phyloP scores from a whole-genome alignment of 2,329 filamentous ascomycete genomes.

The Fusarium metavorans region DNA sequence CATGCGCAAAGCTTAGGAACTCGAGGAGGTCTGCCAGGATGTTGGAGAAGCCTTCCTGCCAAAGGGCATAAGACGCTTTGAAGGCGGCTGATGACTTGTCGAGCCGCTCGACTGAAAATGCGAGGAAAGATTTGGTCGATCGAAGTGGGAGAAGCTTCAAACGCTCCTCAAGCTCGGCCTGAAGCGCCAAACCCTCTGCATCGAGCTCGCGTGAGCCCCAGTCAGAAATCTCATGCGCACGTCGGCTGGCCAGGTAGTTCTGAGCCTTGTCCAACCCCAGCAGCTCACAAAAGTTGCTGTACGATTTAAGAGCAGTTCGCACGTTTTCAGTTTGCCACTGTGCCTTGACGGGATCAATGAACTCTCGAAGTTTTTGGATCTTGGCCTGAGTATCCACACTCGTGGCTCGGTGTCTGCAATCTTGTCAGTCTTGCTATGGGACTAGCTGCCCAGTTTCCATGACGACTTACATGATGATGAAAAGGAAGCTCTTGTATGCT shows the following conservation, averaged over 20 bases:
- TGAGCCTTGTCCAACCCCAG: constrained; percentile 85
- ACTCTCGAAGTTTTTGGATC: constrained; percentile 77
- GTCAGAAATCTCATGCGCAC: constrained; percentile 81
- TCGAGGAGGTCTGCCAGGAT: constrained; percentile 90
- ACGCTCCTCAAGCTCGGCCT: constrained; percentile 81
- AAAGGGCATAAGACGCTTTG: constrained; percentile 81
- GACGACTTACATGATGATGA: constrained; percentile 82
- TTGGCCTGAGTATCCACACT: constrained; percentile 79
- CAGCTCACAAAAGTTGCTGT: constrained; percentile 82
- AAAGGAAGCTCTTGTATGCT: constrained; percentile 89
- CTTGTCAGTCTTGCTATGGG: constrained; percentile 20
- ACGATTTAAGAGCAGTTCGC: constrained; percentile 76
- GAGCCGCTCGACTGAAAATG: constrained; percentile 90
- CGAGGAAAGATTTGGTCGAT: constrained; percentile 91
- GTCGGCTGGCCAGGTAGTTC: constrained; percentile 78
- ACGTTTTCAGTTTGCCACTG: constrained; percentile 83
- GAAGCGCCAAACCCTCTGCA: constrained; percentile 81
- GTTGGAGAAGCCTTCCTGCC: constrained; percentile 83
- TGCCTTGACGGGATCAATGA: constrained; percentile 84
- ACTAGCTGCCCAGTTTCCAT: background rate
- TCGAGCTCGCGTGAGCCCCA: constrained; percentile 86
- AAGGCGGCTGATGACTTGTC: constrained; percentile 80
- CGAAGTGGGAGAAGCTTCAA: constrained; percentile 83
- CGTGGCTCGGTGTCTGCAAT: constrained; percentile 78
- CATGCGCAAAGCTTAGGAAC: constrained; percentile 89